Conservation (phyloP, 129 eudicot genomes). For the Flaveria robusta region DNA sequence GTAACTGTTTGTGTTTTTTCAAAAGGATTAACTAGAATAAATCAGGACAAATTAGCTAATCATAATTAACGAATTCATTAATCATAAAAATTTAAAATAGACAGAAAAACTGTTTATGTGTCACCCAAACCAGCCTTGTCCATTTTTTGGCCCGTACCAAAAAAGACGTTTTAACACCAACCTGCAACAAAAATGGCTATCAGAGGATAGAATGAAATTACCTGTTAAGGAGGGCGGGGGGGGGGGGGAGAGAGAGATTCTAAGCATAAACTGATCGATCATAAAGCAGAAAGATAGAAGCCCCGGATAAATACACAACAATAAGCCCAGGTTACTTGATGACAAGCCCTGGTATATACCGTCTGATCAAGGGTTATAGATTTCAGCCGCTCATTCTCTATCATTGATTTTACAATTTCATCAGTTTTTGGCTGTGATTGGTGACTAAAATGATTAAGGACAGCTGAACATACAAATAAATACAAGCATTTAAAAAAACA, state of each 20-base stretch:
- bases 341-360: slow-evolving; percentile 45
- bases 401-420: slow-evolving; percentile 79
- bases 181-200: not conserved
- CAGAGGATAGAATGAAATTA: not conserved
- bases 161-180: not conserved
- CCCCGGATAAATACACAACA: too few species aligned
- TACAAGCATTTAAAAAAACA: not conserved
- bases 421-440: slow-evolving; percentile 83
- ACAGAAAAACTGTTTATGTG: too few species aligned
- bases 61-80: too few species aligned
- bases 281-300: too few species aligned
- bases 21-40: not conserved
- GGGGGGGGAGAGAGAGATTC: too few species aligned
- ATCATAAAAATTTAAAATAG: too few species aligned
- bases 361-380: slow-evolving; percentile 51
- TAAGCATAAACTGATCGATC: too few species aligned
- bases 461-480: slow-evolving; percentile 9
- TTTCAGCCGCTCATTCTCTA: slow-evolving; percentile 88
- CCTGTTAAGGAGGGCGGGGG: too few species aligned
- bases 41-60: not conserved
- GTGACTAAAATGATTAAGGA: slow-evolving; percentile 14
- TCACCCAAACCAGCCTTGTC: not conserved
- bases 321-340: too few species aligned
- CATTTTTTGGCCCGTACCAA: not conserved
- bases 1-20: not conserved